Conservation (phyloP, 805 yeast genomes). For the Metschnikowia lunata region DNA sequence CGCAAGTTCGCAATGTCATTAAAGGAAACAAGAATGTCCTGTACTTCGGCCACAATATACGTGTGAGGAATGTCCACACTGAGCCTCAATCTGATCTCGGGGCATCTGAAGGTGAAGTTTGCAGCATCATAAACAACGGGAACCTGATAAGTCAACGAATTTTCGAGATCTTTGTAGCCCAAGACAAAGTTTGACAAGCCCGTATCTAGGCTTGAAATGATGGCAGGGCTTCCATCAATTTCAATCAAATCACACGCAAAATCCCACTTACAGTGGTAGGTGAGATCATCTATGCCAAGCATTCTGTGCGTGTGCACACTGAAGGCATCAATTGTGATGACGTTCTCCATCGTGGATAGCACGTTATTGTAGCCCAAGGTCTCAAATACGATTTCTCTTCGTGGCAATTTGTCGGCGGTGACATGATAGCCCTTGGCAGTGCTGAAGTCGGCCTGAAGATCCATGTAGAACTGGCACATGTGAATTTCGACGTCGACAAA, state of each 20-base stretch:
- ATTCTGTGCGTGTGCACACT: slow-evolving; percentile 81
- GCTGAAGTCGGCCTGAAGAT: slow-evolving; percentile 68
- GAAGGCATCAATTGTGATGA: slow-evolving; percentile 54
- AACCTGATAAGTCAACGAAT: slow-evolving; percentile 55
- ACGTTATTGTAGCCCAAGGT: slow-evolving; percentile 21
- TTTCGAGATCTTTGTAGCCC: slow-evolving; percentile 72
- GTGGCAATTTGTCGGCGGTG: slow-evolving; percentile 18
- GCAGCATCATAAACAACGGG: slow-evolving; percentile 67
- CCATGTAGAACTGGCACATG: slow-evolving; percentile 91
- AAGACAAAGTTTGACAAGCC: slow-evolving; percentile 49
- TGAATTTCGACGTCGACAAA: slow-evolving; percentile 74
- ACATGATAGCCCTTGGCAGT: slow-evolving; percentile 40
- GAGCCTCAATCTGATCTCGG: slow-evolving; percentile 42
- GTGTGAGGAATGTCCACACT: slow-evolving; percentile 22
- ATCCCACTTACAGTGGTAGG: slow-evolving; percentile 90
- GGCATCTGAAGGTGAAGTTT: slow-evolving; percentile 53
- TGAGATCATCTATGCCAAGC: slow-evolving; percentile 82
- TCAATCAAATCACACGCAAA: slow-evolving; percentile 59
- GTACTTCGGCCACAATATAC: slow-evolving; percentile 16
- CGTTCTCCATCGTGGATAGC: slow-evolving; percentile 25
- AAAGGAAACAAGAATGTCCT: slow-evolving; percentile 35
- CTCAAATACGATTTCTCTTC: slow-evolving; percentile 22
- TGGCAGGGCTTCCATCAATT: slow-evolving; percentile 47
- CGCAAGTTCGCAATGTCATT: slow-evolving; percentile 69
- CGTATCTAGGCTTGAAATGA: slow-evolving; percentile 40